A percentile compares a stretch with the other conserved stretches of the same genome.
These are phyloP conservation scores for Penicillium brevicompactum DNA, from an alignment of 2,329 filamentous ascomycete genomes.

Conservation along the genomic window DNA sequence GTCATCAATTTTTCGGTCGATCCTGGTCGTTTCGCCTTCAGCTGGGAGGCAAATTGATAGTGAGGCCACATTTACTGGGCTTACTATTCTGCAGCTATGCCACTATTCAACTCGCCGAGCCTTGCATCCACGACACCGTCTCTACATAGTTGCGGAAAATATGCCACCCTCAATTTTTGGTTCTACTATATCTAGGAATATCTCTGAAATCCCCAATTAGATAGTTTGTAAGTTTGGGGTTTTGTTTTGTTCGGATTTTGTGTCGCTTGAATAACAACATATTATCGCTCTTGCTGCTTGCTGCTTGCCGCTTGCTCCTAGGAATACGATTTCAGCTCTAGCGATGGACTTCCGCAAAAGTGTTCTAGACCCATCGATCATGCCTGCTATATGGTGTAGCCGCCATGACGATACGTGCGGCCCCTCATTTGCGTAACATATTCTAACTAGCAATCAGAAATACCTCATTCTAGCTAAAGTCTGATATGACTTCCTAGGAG, in stretches of 20 bases:
- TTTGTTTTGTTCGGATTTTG: not conserved
- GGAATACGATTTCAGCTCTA: conserved; percentile 2
- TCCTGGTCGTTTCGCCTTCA: not conserved
- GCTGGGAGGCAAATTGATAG: not conserved
- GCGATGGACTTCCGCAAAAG: not conserved
- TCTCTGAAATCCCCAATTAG: not conserved
- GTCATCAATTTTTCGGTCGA: not conserved
- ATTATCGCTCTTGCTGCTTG: conserved; percentile 1
- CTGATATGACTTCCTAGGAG: too few species aligned
- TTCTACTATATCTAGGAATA: not conserved
- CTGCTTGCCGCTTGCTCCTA: not conserved
- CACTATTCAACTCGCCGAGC: not conserved
- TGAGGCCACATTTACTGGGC: not conserved
- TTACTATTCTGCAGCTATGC: conserved; percentile 2
- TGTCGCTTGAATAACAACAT: not conserved
- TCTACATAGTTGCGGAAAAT: not conserved
- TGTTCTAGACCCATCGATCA: not conserved
- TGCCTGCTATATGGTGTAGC: not conserved
- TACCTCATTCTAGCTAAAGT: too few species aligned
- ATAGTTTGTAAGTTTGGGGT: not conserved
- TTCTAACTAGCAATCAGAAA: not conserved
- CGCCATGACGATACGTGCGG: not conserved
- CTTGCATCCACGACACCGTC: not conserved
- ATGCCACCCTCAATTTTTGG: not conserved
- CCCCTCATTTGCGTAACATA: not conserved